Evolutionary conservation across 2,329 filamentous ascomycete genomes (phyloP).

Genomic region (Rhynchosporium graminicola): DNA sequence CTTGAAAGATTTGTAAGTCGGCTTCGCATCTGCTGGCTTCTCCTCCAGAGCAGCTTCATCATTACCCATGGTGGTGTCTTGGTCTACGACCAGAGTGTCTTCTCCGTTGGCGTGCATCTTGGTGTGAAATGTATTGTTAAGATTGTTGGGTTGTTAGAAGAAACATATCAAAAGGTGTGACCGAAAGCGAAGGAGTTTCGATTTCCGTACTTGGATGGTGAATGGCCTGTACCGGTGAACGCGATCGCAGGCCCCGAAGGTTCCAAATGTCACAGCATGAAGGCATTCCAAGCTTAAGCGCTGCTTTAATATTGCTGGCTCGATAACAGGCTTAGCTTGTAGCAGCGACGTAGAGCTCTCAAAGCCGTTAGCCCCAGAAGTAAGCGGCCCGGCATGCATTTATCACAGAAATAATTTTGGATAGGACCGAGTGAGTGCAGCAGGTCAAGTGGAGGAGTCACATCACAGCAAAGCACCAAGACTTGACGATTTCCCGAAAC

Average conservation of each 20-base stretch:
- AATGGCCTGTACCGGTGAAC: neutral
- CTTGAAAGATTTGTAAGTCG: constrained; percentile 44
- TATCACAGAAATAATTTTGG: constrained; percentile 20
- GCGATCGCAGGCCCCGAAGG: neutral
- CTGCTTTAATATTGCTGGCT: neutral
- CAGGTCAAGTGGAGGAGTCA: neutral
- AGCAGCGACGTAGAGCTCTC: neutral
- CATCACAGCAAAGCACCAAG: neutral
- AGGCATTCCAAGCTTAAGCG: neutral
- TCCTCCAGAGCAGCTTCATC: constrained; percentile 16
- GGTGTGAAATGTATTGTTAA: constrained; percentile 4
- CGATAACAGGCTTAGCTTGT: neutral
- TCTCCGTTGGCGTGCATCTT: constrained; percentile 24
- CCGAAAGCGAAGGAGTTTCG: too few relatives aligned
- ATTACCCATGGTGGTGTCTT: constrained; percentile 24
- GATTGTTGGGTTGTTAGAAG: too few relatives aligned
- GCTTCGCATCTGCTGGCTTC: constrained; percentile 34
- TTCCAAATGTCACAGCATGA: constrained; percentile 7
- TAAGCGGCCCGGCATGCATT: neutral
- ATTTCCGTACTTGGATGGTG: neutral
- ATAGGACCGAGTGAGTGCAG: neutral
- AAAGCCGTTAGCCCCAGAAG: constrained; percentile 6
- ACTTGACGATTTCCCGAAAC: neutral
- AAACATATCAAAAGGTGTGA: too few relatives aligned
- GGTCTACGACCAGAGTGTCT: constrained; percentile 19